Base-by-base conservation (phyloP, 1,139 yeast genomes). In the Saccharomyces hybrid region DNA sequence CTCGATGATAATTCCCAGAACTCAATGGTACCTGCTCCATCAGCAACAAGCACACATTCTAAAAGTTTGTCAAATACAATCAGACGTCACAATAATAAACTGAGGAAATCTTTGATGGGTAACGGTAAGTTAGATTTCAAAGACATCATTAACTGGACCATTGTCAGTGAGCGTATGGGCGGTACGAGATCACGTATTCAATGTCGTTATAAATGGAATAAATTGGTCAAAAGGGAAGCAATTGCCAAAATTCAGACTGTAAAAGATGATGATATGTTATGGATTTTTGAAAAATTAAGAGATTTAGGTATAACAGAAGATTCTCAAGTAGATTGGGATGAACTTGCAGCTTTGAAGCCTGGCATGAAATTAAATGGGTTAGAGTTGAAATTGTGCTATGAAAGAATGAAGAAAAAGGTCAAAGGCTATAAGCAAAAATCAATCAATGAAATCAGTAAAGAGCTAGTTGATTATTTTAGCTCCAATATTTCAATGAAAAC, bases 141-240 rank as follows among this genome's bases (percentile, higher is more conserved):
- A 48, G 72, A 72, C 57, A 68, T 78, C 1, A 82, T 90, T 51
- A 91, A 91, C 68, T 91, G 98, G 97, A 90, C 97, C 0, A 75
- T 83, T 11, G 95, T 91, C 1, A 84, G 95, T 64, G 97, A 91
- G 66, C 75, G 80, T 51, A 89, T 91, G 96, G 84, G 88, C 47
- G 97, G 97, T 2, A 75, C 82, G 1, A 78, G 98, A 57, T 87
- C 96, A 0, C 78, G 98, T 61, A 90, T 91, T 60, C 98, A 91
- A 70, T 91, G 97, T 69, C 81, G 97, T 54, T 91, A 91, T 72
- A 91, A 91, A 70, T 91, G 97, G 97, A 86, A 86, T 64, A 90
- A 89, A 70, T 67, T 90, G 8, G 71, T 82, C 53, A 84, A 82
- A 64, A 76, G 88, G 59, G 85, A 78, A 65, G 83, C 83, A 6